Conservation (phyloP, 371 early-diverging fungal species). For the Nematocida sp. region DNA sequence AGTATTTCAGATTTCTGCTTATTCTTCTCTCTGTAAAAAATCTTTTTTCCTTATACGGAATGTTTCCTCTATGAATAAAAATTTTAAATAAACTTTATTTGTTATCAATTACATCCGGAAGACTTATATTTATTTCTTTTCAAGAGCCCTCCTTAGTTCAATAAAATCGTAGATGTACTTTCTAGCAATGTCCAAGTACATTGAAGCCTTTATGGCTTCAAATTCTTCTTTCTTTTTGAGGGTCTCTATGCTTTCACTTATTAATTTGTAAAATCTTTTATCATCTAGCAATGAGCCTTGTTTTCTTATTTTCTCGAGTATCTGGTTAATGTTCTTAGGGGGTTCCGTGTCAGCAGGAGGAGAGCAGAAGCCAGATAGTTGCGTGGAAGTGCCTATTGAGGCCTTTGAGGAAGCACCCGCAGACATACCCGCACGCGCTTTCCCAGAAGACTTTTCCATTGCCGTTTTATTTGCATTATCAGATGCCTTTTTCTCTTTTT, state of each 20-base stretch:
- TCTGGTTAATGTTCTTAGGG: slow-evolving; percentile 13
- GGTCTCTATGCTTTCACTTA: slow-evolving; percentile 24
- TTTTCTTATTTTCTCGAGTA: slow-evolving; percentile 37
- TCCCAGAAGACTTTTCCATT: neutral
- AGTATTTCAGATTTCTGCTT: too few relatives aligned
- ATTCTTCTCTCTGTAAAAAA: too few relatives aligned
- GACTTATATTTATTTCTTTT: neutral
- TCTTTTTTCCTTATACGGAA: too few relatives aligned
- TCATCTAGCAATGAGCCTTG: slow-evolving; percentile 47
- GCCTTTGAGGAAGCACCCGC: neutral
- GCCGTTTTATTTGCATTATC: neutral
- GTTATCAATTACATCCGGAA: too few relatives aligned
- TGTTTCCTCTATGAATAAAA: too few relatives aligned
- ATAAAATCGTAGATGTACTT: slow-evolving; percentile 56
- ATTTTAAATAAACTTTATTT: too few relatives aligned
- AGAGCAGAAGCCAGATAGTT: too few relatives aligned
- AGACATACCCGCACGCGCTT: neutral
- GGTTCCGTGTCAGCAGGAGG: neutral
- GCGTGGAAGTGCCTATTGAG: neutral
- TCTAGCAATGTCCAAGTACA: slow-evolving; percentile 49
- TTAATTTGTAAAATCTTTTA: slow-evolving; percentile 38
- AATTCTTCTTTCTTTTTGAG: slow-evolving; percentile 43
- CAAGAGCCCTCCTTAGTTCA: slow-evolving; percentile 28
- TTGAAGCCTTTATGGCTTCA: slow-evolving; percentile 54
- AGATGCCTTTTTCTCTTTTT: slow-evolving; percentile 10